Percentiles rank a stretch among this genome's conserved stretches.
phyloP scores from a whole-genome alignment of 106 monocot species.

The Posidonia australis region DNA sequence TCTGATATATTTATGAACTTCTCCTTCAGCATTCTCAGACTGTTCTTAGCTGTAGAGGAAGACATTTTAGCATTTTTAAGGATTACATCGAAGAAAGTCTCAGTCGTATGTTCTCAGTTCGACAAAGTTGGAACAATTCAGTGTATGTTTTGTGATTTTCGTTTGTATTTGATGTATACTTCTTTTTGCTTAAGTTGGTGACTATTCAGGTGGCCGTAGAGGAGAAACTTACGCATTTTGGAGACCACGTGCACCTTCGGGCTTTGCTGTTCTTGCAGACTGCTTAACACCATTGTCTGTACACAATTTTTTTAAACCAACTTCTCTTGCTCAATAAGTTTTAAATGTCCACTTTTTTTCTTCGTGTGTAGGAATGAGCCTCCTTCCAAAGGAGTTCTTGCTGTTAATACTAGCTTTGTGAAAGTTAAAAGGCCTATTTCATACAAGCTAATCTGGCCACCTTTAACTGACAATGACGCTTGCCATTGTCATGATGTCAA shows the following conservation, averaged over 20 bases:
- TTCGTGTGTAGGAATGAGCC: slow-evolving; percentile 63
- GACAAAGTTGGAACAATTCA: slow-evolving; percentile 76
- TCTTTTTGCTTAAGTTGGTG: background rate
- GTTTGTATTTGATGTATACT: background rate
- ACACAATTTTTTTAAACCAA: background rate
- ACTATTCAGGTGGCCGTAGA: slow-evolving; percentile 29
- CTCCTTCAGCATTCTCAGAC: slow-evolving; percentile 68
- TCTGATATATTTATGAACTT: slow-evolving; percentile 95
- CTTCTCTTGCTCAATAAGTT: background rate
- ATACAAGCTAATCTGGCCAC: slow-evolving; percentile 66
- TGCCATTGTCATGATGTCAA: slow-evolving; percentile 5
- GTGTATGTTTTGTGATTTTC: slow-evolving; percentile 30
- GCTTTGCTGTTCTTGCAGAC: slow-evolving; percentile 94
- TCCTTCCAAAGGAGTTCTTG: slow-evolving; percentile 82
- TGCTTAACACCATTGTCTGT: slow-evolving; percentile 83
- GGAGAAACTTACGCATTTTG: slow-evolving; percentile 75
- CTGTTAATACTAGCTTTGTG: slow-evolving; percentile 76
- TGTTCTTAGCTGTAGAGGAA: slow-evolving; percentile 85
- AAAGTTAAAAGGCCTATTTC: slow-evolving; percentile 89
- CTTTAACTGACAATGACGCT: background rate
- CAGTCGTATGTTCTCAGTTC: slow-evolving; percentile 77
- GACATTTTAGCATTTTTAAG: slow-evolving; percentile 91
- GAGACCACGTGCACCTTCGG: slow-evolving; percentile 94
- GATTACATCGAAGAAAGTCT: slow-evolving; percentile 78
- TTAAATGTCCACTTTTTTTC: background rate